A percentile compares a stretch with the other conserved stretches of the same genome.
Conservation (phyloP, 116 monocot genomes). For the Trichopus zeylanicus region DNA sequence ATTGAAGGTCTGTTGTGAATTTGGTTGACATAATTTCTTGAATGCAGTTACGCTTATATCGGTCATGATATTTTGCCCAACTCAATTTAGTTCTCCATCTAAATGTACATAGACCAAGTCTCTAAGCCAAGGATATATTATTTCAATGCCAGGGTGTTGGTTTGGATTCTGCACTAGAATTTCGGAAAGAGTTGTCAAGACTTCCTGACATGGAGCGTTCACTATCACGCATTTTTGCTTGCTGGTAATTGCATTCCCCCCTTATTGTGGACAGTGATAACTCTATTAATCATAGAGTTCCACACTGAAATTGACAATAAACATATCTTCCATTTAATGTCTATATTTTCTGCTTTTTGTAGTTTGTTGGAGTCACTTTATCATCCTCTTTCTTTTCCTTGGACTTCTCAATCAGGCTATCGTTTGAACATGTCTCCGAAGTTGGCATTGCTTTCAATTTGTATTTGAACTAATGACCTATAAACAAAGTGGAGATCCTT, state of each 20-base stretch:
- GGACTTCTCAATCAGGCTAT: too few species aligned
- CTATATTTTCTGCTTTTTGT: too few species aligned
- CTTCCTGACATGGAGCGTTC: slow-evolving; percentile 94
- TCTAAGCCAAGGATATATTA: background rate
- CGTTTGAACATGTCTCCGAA: too few species aligned
- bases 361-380: too few species aligned
- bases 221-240: slow-evolving; percentile 72
- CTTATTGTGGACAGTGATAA: background rate
- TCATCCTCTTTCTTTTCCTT: too few species aligned
- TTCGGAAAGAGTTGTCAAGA: slow-evolving; percentile 57
- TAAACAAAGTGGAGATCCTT: too few species aligned
- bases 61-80: background rate
- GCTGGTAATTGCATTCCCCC: slow-evolving; percentile 47
- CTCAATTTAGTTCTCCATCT: background rate
- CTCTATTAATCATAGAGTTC: background rate
- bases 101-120: background rate
- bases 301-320: background rate
- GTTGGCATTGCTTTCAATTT: too few species aligned
- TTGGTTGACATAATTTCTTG: background rate
- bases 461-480: too few species aligned
- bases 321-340: background rate
- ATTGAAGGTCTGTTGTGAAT: slow-evolving; percentile 46
- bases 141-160: slow-evolving; percentile 36
- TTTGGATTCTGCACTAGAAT: slow-evolving; percentile 43
- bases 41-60: too few species aligned